phyloP scores from a whole-genome alignment of 2,329 filamentous ascomycete genomes.

The Neofusicoccum ribis region DNA sequence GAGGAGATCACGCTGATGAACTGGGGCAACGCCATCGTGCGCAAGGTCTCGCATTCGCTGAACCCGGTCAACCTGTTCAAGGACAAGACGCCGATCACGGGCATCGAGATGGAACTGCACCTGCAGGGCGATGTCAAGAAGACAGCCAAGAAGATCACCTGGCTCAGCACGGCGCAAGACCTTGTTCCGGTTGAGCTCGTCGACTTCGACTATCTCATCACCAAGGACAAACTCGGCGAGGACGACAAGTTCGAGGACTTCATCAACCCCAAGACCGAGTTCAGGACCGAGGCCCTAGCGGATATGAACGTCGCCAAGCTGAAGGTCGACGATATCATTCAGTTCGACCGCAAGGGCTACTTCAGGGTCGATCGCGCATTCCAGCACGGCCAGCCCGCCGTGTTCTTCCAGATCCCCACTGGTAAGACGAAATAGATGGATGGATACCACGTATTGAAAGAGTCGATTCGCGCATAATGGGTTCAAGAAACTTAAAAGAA shows the following conservation, averaged over 20 bases:
- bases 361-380: constrained; percentile 76
- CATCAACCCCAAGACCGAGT: constrained; percentile 74
- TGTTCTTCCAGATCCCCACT: constrained; percentile 71
- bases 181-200: constrained; percentile 82
- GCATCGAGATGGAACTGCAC: constrained; percentile 81
- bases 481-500: too few species aligned
- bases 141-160: constrained; percentile 95
- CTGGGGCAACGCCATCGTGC: constrained; percentile 88
- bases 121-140: constrained; percentile 91
- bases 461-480: too few species aligned
- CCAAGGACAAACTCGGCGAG: constrained; percentile 90
- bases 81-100: constrained; percentile 59
- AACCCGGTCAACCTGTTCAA: constrained; percentile 51
- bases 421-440: constrained; percentile 48
- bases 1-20: constrained; percentile 97
- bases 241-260: constrained; percentile 84
- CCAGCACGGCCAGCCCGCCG: constrained; percentile 58
- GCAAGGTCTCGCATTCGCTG: constrained; percentile 59
- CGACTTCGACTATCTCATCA: constrained; percentile 94
- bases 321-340: constrained; percentile 87
- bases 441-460: too few species aligned
- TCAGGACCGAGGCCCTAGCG: constrained; percentile 71
- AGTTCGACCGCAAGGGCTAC: constrained; percentile 91
- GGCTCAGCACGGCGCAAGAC: constrained; percentile 77
- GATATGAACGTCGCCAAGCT: constrained; percentile 78